Evolutionary conservation across 176 grass and related monocot genomes (phyloP).

Genomic region (Dactylis glomerata): DNA sequence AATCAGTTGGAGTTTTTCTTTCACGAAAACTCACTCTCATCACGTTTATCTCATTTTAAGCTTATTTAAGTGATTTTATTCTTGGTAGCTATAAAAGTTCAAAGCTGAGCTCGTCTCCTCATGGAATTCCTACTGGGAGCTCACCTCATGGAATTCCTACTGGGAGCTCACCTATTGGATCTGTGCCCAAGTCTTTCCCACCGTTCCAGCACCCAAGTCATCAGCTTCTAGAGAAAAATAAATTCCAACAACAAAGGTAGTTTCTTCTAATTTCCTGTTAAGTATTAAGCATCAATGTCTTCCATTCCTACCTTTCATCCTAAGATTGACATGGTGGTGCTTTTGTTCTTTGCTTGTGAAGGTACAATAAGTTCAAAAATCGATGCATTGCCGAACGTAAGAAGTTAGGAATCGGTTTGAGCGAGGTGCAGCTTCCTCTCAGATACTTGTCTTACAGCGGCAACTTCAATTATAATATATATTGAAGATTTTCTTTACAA

Average conservation of each 20-base stretch:
- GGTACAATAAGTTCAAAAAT: constrained; percentile 94
- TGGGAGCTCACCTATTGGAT: constrained; percentile 89
- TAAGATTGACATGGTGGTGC: constrained; percentile 12
- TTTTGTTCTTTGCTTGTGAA: constrained; percentile 47
- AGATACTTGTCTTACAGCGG: constrained; percentile 1
- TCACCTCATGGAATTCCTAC: constrained; percentile 77
- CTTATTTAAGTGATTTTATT: constrained; percentile 20
- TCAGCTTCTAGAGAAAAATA: constrained; percentile 90
- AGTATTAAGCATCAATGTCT: not conserved
- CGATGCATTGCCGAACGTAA: constrained; percentile 87
- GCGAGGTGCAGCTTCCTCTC: constrained; percentile 59
- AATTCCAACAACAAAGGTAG: constrained; percentile 98
- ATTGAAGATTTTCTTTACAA: not conserved
- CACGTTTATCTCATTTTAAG: constrained; percentile 10
- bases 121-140: constrained; percentile 67
- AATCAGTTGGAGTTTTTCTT: constrained; percentile 13
- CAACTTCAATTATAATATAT: not conserved
- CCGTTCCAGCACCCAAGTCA: constrained; percentile 89
- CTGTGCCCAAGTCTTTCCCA: constrained; percentile 88
- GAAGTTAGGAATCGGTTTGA: constrained; percentile 83
- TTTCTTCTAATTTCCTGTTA: not conserved
- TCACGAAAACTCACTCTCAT: not conserved
- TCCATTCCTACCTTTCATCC: constrained; percentile 10
- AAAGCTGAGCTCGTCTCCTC: constrained; percentile 79
- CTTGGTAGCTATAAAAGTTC: constrained; percentile 59